Percentiles rank a stretch among this genome's conserved stretches.
Evolutionary conservation across 2,329 filamentous ascomycete species (phyloP).

Genomic region (Parastagonospora avenae): DNA sequence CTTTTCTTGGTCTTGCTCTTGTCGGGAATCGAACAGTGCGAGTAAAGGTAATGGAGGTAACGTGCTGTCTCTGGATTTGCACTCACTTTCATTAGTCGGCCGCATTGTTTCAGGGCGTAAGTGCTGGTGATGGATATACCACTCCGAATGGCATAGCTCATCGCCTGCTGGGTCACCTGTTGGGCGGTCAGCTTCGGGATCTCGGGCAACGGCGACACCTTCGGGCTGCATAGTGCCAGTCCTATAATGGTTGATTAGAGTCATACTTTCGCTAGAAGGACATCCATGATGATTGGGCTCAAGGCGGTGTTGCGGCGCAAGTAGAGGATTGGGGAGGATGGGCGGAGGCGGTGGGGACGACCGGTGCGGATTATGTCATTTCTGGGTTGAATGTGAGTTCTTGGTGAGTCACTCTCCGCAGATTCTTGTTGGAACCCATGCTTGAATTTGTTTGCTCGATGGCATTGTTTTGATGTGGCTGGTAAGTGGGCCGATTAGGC

Average conservation of each 20-base stretch:
- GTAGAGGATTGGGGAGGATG: neutral
- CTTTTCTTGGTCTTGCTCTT: too few species aligned
- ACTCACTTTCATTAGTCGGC: conserved; percentile 69
- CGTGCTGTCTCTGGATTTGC: neutral
- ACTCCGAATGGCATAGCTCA: conserved; percentile 88
- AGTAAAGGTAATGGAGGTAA: too few species aligned
- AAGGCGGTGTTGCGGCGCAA: neutral
- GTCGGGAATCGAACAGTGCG: too few species aligned
- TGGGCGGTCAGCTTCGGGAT: conserved; percentile 11
- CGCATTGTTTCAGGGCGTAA: conserved; percentile 83
- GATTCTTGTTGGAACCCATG: neutral
- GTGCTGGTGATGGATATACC: conserved; percentile 84
- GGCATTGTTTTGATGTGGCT: conserved; percentile 8
- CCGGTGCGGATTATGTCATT: too few species aligned
- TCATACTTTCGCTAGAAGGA: conserved; percentile 64
- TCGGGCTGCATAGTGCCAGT: neutral
- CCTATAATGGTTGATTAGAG: conserved; percentile 5
- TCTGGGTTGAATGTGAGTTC: too few species aligned
- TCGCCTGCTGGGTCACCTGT: conserved; percentile 74
- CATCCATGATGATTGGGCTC: conserved; percentile 67
- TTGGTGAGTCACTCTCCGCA: too few species aligned
- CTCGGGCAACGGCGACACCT: neutral
- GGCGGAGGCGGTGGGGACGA: neutral
- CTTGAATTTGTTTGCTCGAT: neutral
- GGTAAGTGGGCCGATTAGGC: conserved; percentile 25